A percentile compares a stretch with the other conserved stretches of the same genome.
Evolutionary conservation across 2,329 filamentous ascomycete species (phyloP).

Genomic region (Apiospora marii): DNA sequence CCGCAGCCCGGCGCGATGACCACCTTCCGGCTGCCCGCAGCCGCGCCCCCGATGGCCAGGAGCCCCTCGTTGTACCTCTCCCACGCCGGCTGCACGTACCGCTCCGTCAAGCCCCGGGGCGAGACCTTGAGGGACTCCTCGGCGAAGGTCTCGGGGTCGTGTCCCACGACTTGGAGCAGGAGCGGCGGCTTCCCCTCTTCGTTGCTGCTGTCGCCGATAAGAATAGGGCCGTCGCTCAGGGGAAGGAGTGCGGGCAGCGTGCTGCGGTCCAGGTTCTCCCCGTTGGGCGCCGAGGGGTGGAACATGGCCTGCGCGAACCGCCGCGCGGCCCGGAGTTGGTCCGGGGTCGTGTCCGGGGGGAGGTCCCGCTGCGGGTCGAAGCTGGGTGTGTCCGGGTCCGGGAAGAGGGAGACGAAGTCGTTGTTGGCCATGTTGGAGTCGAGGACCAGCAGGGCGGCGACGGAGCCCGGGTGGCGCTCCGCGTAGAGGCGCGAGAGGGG

Average conservation of each 20-base stretch:
- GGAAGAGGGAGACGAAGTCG: conserved; percentile 62
- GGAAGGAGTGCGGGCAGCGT: conserved; percentile 54
- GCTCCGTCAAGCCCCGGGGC: conserved; percentile 49
- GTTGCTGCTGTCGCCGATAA: conserved; percentile 45
- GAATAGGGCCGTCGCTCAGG: conserved; percentile 47
- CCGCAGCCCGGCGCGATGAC: conserved; percentile 54
- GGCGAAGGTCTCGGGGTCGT: conserved; percentile 61
- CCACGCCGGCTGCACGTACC: conserved; percentile 63
- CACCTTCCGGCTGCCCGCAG: conserved; percentile 46
- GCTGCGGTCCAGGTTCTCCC: conserved; percentile 57
- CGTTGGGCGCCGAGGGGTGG: conserved; percentile 56
- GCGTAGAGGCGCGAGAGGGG: conserved; percentile 61
- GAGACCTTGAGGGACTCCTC: conserved; percentile 47
- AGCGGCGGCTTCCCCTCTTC: conserved; percentile 50
- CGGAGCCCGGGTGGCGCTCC: conserved; percentile 51
- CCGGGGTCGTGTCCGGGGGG: conserved; percentile 47
- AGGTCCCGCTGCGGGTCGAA: conserved; percentile 51
- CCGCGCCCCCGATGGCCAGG: conserved; percentile 49
- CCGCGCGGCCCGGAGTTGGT: conserved; percentile 45
- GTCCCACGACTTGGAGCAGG: conserved; percentile 59
- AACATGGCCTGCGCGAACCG: conserved; percentile 50
- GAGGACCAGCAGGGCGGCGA: conserved; percentile 58
- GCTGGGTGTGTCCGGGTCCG: conserved; percentile 57
- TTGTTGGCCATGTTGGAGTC: conserved; percentile 66
- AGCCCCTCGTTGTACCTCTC: conserved; percentile 61